Evolutionary conservation across 2,329 filamentous ascomycete species (phyloP), one percentile per base, ranked within the genome.

Genomic region (Talaromyces sp.): DNA sequence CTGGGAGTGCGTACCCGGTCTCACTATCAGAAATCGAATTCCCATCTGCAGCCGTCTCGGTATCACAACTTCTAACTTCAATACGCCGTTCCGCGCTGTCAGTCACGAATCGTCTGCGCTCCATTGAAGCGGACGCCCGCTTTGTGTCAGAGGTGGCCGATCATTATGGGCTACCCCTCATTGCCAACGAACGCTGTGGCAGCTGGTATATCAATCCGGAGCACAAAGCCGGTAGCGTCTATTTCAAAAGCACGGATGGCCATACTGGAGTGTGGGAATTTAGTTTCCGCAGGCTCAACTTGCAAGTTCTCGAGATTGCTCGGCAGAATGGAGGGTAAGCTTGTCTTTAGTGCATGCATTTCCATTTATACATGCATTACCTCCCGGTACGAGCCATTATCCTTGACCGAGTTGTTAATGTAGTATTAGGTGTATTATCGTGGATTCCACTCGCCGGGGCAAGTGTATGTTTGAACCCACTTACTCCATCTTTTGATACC

Each of bases 201-300:
- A 93, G 89, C 73, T 99, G 94, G 94, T 97, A 97, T 71, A 88
- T 97, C 25, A 74, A 77, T 2, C 87, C 87, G 0, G 72, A 72
- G 7, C 67, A 68, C 25, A 94, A 93, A 73, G 75, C 70, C 1
- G 89, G 84, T 33, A 91, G 89, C 63, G 89, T 88, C 33, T 99
- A 97, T 75, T 99, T 97, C 76, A 99, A 99, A 80, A 96, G 90
- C 74, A 99, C 94, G 1, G 94, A 99, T 75, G 94, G 94, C 1
- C 94, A 99, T 72, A 85, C 86, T 54, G 87, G 89, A 8, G 86
- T 95, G 68, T 99, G 94, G 94, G 84, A 86, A 61, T 96, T 97
- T 69, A 96, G 89, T 73, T 82, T 87, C 21, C 79, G 94, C 62
- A 81, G 94, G 63, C 75, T 97, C 67, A 99, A 99, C 70, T 70